Evolutionary conservation across 805 yeast species (phyloP), one percentile per base, ranked within the genome.

Genomic region (Diddensiella caesifluorescens): DNA sequence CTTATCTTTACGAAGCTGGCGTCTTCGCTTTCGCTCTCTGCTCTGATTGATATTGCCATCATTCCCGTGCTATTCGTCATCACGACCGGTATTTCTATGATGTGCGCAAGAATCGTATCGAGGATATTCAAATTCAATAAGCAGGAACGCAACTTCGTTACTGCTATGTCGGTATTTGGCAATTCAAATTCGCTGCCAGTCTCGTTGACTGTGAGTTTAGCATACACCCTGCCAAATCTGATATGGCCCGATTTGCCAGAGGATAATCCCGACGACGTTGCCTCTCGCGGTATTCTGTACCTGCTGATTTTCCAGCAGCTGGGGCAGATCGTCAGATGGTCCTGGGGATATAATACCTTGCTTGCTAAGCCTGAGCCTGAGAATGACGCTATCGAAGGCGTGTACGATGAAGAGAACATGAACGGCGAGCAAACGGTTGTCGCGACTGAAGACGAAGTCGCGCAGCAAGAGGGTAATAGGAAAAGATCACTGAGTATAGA

Each of bases 121-220:
- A 59, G 62, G 10, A 49, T 78, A 32, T 60, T 88, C 48, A 55
- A 63, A 5, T 66, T 92, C 53, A 83, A 83, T 53, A 75, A 68
- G 37, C 77, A 84, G 10, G 97, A 92, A 63, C 59, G 85, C 3
- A 89, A 90, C 64, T 90, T 86, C 55, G 96, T 92, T 38, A 83
- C 94, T 18, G 97, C 96, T 2, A 92, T 92, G 94, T 87, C 92
- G 2, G 95, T 89, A 4, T 90, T 90, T 64, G 97, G 97, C 40
- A 92, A 90, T 64, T 86, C 95, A 33, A 90, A 90, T 68, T 84
- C 95, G 7, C 73, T 90, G 42, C 97, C 98, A 0, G 97, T 90
- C 1, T 87, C 96, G 0, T 71, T 92, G 50, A 78, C 82, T 5
- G 67, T 92, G 43, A 81, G 95, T 18, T 64, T 77, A 48, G 79